These are phyloP conservation scores for Styphnolobium japonicum DNA, from an alignment of 306 rosid genomes.

Conservation along the genomic window DNA sequence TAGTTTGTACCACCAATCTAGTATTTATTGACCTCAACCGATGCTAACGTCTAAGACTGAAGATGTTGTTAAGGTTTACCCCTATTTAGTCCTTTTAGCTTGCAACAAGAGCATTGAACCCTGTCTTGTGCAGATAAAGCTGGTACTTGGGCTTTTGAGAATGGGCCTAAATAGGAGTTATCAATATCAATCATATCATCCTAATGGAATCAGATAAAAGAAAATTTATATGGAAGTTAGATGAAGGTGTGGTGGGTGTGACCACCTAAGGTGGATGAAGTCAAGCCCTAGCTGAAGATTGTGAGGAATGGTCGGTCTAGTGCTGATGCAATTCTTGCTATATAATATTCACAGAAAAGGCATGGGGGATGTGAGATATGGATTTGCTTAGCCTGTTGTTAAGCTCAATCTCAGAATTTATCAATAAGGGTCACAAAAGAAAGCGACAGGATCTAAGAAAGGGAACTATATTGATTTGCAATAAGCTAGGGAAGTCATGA, in stretches of 20 bases:
- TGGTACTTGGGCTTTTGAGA: neutral
- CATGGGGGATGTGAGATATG: neutral
- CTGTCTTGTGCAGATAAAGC: neutral
- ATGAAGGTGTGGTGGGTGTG: neutral
- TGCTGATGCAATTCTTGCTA: neutral
- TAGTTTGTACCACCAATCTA: neutral
- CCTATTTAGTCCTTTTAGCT: neutral
- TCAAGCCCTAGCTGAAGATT: neutral
- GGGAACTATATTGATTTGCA: neutral
- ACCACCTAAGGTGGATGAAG: neutral
- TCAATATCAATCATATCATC: neutral
- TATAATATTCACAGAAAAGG: neutral
- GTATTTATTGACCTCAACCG: neutral
- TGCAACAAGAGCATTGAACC: neutral
- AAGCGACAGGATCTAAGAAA: neutral
- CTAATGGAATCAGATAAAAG: neutral
- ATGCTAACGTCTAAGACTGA: neutral
- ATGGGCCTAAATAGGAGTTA: neutral
- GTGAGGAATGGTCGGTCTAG: neutral
- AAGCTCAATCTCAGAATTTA: neutral
- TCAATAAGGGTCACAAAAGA: neutral
- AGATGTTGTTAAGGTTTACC: neutral
- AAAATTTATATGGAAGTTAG: neutral
- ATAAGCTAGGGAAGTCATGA: neutral
- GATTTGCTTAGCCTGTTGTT: neutral